Base-by-base conservation (phyloP, 495 filamentous ascomycete genomes). In the Massariosphaeria phaeospora region DNA sequence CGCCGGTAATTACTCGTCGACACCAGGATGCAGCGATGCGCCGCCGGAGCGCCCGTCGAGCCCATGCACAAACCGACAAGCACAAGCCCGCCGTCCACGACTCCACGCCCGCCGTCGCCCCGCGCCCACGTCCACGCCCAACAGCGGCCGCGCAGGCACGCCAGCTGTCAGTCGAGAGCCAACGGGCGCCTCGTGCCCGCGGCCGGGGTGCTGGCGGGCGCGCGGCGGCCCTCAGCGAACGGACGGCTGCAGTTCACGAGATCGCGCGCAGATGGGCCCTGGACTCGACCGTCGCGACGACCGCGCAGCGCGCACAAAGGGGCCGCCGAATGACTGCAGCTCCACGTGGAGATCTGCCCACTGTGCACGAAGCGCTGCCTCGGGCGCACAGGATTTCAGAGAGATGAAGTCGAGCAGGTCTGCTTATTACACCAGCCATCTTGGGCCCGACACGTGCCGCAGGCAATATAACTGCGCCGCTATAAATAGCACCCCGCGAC, bases 291-390 rank as follows among this genome's bases (percentile, higher is more conserved):
- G 27, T 18, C 50, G 45, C 15, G 17, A 31, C 5, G 29, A 21
- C 29, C 31, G 17, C 10, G 12, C 11, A n/a, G 24, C 29, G 4
- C 25, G 43, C 24, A 45, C 20, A 45, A 29, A 26, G 11, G 20
- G 13, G 6, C 20, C 7, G 25, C 18, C n/a, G 18, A 8, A 27
- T 6, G 7, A 29, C 7, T 51, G 55, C 55, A 29, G 21, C 27
- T n/a, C 59, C 59, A 63, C 59, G 59, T 63, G 59, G 59, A 38
- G 54, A 63, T 63, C 59, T 36, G 56, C 42, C 23, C 25, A 17
- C 25, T 53, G 43, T 47, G 56, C 56, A 27, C 53, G 54, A 49
- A 26, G 46, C 39, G 38, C 17, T 45, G 33, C 26, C 34, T 35
- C 13, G 56, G 55, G 36, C 20, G 29, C 43, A 38, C 41, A 48